Base-by-base conservation (phyloP, 164 flowering plant genomes). In the Paratinospora sagittata region DNA sequence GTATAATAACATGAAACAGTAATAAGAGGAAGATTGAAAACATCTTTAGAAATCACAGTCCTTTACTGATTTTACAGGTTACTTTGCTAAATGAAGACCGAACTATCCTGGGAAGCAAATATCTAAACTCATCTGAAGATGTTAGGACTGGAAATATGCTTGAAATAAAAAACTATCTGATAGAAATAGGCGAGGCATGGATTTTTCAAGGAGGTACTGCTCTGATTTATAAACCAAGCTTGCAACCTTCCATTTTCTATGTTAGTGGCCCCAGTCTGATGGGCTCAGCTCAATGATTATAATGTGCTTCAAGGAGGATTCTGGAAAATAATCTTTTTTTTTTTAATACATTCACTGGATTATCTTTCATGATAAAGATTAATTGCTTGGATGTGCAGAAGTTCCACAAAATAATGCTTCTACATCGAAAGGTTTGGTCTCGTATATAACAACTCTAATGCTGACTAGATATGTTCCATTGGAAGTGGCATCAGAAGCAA, bases 71-170 rank as follows among this genome's bases (percentile, higher is more conserved):
- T 49, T 49, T 49, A 49, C 72, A 80, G 87, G 85, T 74, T 66
- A 79, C 68, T 67, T 81, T 82, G 72, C 69, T 84, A 33, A 69
- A 63, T 67, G 83, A 79, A 76, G 84, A 81, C 69, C 78, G 78
- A 62, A 70, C 68, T 19, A 52, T 73, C 49, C 73, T 82, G 45
- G 70, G 77, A 74, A 73, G 74, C 58, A 81, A 73, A 72, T 72
- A 73, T 68, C 66, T 84, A 67, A 75, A 67, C 58, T 73, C 71
- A 49, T 74, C 77, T 13, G 79, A 78, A 66, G 68, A 76, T 70
- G 68, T 84, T 34, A 73, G 62, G 58, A 33, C 77, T 64, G 85
- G 85, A 65, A 75, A 27, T 66, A 57, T 71, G 36, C 70, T 75
- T 71, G 65, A 71, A 66, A 62, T 81, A 30, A 69, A 78, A n/a